phyloP scores from a whole-genome alignment of 2,329 filamentous ascomycete genomes.

The Microascus cirrosus region DNA sequence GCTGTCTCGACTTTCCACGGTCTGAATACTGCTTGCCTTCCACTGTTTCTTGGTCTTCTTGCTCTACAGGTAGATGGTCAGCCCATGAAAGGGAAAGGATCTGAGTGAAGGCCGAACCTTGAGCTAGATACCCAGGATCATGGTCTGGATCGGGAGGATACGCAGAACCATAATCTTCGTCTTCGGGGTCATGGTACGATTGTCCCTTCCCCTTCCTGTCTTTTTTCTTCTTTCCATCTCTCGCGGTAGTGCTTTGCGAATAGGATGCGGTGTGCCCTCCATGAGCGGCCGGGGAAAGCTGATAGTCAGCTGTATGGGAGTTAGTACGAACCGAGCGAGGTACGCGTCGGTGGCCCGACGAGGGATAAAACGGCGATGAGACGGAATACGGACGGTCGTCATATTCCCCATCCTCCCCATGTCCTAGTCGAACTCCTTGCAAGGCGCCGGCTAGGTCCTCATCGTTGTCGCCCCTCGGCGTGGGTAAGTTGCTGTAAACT shows the following conservation, averaged over 20 bases:
- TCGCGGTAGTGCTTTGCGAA: not conserved
- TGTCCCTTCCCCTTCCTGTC: constrained; percentile 1
- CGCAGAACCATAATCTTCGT: constrained; percentile 8
- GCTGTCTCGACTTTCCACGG: not conserved
- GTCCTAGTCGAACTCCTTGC: not conserved
- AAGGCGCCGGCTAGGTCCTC: not conserved
- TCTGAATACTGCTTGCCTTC: not conserved
- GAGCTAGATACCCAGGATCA: constrained; percentile 15
- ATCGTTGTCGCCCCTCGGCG: not conserved
- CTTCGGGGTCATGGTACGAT: constrained; percentile 2
- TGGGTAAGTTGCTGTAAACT: not conserved
- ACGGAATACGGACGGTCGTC: not conserved
- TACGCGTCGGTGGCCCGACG: not conserved
- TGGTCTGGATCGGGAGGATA: constrained; percentile 16
- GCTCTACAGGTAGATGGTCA: not conserved
- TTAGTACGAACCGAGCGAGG: not conserved
- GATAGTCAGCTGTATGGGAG: not conserved
- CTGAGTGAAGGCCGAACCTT: not conserved
- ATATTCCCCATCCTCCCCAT: constrained; percentile 5
- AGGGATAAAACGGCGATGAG: not conserved
- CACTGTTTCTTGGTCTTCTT: not conserved
- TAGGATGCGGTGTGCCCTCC: not conserved
- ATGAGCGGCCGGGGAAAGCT: not conserved
- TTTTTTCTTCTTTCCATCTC: constrained; percentile 4
- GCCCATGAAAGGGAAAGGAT: not conserved